These are phyloP conservation scores for Phoma sp. DNA, from an alignment of 2,329 filamentous ascomycete species.

Conservation along the genomic window DNA sequence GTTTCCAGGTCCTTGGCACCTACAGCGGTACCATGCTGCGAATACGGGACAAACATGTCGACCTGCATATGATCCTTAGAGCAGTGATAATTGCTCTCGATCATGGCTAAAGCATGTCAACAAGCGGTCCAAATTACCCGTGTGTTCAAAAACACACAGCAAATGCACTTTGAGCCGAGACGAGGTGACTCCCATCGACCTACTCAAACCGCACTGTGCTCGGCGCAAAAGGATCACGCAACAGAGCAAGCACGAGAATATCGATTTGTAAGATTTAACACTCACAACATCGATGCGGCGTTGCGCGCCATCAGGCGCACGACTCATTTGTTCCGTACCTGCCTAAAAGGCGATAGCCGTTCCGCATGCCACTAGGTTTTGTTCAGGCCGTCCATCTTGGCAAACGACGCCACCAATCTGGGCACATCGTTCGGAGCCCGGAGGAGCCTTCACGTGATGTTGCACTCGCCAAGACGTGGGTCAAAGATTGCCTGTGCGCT, in stretches of 20 bases:
- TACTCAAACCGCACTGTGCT: background rate
- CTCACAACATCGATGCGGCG: conserved; percentile 6
- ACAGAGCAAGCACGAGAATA: conserved; percentile 3
- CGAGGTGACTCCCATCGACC: conserved; percentile 1
- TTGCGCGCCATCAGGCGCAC: conserved; percentile 11
- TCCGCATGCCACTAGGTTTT: conserved; percentile 10
- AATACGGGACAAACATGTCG: conserved; percentile 2
- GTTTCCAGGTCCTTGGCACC: conserved; percentile 4
- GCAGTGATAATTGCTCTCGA: too few species aligned
- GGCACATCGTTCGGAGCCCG: conserved; percentile 4
- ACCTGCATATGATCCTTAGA: background rate
- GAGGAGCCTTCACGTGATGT: conserved; percentile 10
- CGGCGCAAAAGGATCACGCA: conserved; percentile 1
- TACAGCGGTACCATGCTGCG: background rate
- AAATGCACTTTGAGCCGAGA: conserved; percentile 1
- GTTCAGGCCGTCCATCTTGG: conserved; percentile 9
- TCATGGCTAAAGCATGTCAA: too few species aligned
- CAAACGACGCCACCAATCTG: conserved; percentile 20
- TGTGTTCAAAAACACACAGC: background rate
- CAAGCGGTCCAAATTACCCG: too few species aligned
- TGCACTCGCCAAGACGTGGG: conserved; percentile 25
- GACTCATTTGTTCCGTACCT: conserved; percentile 10
- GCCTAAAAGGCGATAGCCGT: conserved; percentile 11
- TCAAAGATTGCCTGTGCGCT: conserved; percentile 17
- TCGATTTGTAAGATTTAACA: conserved; percentile 15